Evolutionary conservation across 495 filamentous ascomycete species (phyloP), one percentile per base, ranked within the genome.

Genomic region (Xylaria curta): DNA sequence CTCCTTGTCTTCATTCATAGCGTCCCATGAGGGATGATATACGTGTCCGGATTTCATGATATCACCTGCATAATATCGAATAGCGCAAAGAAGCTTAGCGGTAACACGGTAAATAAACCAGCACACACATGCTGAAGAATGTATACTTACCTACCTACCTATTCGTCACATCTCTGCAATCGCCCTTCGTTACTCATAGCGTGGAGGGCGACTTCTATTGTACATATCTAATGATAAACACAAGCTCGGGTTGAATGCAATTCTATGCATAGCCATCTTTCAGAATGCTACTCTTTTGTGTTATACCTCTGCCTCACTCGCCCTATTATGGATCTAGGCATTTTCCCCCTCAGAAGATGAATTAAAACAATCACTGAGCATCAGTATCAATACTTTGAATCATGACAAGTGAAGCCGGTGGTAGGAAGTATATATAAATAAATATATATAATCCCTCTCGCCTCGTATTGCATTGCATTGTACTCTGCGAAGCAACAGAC

Each of bases 111-210:
- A 53, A 24, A 21, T n/a, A 56, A 13, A 56, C 4, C 10, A 56
- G 26, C 12, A 5, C 53, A 31, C 3, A 56, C 13, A 17, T 56
- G 53, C 15, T 17, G 26, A 17, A 31, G 53, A 31, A 31, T 56
- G 53, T 63, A 71, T 58, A 61, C 66, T 56, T 70, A 26, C 40
- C 53, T 53, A 56, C 24, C 21, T 51, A 26, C 6, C 0, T 21
- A 5, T n/a, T 51, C n/a, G 10, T 51, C n/a, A 24, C n/a, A 10
- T 5, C 17, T n/a, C 19, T 7, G 47, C 47, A 9, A 26, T 12
- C 12, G 12, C 10, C 15, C 12, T 31, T 56, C 5, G 7, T 5
- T 28, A 15, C 13, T 28, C 12, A 26, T 56, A 31, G 53, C 24
- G 26, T 3, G 13, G 3, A 56, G 26, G 53, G 12, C 0, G 28